Conservation (phyloP, 164 flowering plant species). For the Berberis vulgaris region DNA sequence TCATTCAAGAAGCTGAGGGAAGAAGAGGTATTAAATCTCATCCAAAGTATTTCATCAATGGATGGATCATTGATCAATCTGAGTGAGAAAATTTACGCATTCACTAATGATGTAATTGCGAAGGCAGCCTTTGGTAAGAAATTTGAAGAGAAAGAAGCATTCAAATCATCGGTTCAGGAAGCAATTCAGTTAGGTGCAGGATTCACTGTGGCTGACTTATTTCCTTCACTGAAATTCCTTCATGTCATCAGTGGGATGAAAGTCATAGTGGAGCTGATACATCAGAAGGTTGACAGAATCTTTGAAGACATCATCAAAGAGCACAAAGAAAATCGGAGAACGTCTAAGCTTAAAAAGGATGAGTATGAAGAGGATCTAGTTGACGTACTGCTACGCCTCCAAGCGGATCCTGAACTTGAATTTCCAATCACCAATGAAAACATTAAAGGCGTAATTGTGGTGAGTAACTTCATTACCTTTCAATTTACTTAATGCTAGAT, state of each 20-base stretch:
- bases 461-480: conserved; percentile 1
- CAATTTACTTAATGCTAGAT: not conserved
- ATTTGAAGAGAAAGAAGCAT: conserved; percentile 14
- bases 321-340: conserved; percentile 3
- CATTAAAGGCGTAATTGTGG: conserved; percentile 23
- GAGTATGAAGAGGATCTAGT: conserved; percentile 13
- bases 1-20: too few species aligned
- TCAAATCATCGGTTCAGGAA: conserved; percentile 8
- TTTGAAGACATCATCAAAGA: conserved; percentile 18
- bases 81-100: too few species aligned
- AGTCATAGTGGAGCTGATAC: conserved; percentile 14
- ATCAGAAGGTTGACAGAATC: conserved; percentile 13
- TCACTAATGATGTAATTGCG: conserved; percentile 12
- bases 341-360: not conserved
- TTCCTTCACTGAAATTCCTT: conserved; percentile 21
- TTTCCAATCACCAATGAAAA: conserved; percentile 17
- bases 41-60: too few species aligned
- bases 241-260: conserved; percentile 15
- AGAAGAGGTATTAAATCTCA: too few species aligned
- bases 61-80: too few species aligned
- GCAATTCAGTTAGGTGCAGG: conserved; percentile 4
- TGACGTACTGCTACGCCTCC: conserved; percentile 21
- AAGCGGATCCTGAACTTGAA: conserved; percentile 9
- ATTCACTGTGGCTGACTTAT: conserved; percentile 9
- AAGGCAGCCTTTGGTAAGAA: conserved; percentile 19